Conservation (phyloP, 345 rosid species). For the Syzygium oleosum region DNA sequence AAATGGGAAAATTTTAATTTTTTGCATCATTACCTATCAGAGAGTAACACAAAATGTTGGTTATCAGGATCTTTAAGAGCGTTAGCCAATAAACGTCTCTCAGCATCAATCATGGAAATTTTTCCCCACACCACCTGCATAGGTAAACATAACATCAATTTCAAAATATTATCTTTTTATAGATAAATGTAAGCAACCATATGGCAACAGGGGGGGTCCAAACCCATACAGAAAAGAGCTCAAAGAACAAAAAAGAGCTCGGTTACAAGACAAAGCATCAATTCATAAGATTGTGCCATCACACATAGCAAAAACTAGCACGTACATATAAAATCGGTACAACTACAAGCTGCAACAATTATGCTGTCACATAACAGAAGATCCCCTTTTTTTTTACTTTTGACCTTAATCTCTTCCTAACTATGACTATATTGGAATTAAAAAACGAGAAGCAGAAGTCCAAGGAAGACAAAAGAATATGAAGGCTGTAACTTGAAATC, state of each 20-base stretch:
- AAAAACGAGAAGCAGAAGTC: not conserved
- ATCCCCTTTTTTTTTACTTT: not conserved
- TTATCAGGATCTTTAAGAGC: conserved; percentile 91
- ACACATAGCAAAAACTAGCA: not conserved
- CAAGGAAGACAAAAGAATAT: not conserved
- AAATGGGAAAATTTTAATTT: not conserved
- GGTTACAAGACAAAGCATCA: not conserved
- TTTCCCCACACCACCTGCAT: conserved; percentile 92
- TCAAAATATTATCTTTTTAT: not conserved
- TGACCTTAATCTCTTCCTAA: not conserved
- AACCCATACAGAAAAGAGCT: not conserved
- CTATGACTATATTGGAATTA: not conserved
- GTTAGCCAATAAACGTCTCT: conserved; percentile 74
- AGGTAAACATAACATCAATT: not conserved
- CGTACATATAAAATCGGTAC: not conserved
- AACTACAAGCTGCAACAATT: not conserved
- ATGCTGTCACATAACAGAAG: not conserved
- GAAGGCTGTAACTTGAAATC: not conserved
- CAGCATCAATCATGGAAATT: conserved; percentile 98
- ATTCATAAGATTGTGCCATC: not conserved
- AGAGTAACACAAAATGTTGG: conserved; percentile 93
- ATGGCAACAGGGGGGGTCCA: not conserved
- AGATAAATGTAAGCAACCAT: not conserved
- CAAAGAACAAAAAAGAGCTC: not conserved
- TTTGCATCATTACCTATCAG: conserved; percentile 58